phyloP scores from a whole-genome alignment of 495 filamentous ascomycete genomes.

The Penicillium diatomitis region DNA sequence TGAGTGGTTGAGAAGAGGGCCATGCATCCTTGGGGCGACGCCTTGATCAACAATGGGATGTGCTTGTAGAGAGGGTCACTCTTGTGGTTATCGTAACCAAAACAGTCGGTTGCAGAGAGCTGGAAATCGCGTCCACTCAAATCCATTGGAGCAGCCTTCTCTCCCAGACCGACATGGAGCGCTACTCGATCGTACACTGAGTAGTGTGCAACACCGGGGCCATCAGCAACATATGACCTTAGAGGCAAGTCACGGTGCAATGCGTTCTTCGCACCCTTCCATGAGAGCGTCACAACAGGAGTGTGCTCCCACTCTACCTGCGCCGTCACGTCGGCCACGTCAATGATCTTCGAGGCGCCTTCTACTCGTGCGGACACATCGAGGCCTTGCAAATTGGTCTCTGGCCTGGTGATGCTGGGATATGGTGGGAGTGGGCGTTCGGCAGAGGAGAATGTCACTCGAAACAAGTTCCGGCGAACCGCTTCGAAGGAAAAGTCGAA shows the following conservation, averaged over 20 bases:
- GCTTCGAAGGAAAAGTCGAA: slow-evolving; percentile 52
- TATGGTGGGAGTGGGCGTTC: slow-evolving; percentile 50
- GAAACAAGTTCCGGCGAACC: slow-evolving; percentile 50
- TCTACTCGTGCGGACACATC: slow-evolving; percentile 17
- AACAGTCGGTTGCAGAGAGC: slow-evolving; percentile 58
- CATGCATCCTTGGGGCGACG: slow-evolving; percentile 48
- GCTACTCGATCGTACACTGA: slow-evolving; percentile 45
- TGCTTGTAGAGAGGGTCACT: slow-evolving; percentile 69
- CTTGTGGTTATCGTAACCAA: slow-evolving; percentile 60
- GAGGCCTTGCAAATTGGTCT: slow-evolving; percentile 20
- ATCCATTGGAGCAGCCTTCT: slow-evolving; percentile 64
- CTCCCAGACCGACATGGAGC: slow-evolving; percentile 58
- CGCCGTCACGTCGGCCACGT: slow-evolving; percentile 40
- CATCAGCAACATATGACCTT: slow-evolving; percentile 54
- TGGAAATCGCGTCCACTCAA: slow-evolving; percentile 56
- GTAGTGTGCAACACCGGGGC: slow-evolving; percentile 51
- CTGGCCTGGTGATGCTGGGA: slow-evolving; percentile 45
- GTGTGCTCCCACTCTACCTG: slow-evolving; percentile 45
- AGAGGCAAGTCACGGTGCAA: slow-evolving; percentile 50
- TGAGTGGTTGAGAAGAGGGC: slow-evolving; percentile 60
- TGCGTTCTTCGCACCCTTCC: slow-evolving; percentile 37
- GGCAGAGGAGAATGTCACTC: slow-evolving; percentile 52
- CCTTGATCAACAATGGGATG: slow-evolving; percentile 59
- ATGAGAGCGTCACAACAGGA: slow-evolving; percentile 48
- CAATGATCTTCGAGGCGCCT: slow-evolving; percentile 30